Base-by-base conservation (phyloP, 2,329 filamentous ascomycete species). In the Orbilia blumenaviensis region DNA sequence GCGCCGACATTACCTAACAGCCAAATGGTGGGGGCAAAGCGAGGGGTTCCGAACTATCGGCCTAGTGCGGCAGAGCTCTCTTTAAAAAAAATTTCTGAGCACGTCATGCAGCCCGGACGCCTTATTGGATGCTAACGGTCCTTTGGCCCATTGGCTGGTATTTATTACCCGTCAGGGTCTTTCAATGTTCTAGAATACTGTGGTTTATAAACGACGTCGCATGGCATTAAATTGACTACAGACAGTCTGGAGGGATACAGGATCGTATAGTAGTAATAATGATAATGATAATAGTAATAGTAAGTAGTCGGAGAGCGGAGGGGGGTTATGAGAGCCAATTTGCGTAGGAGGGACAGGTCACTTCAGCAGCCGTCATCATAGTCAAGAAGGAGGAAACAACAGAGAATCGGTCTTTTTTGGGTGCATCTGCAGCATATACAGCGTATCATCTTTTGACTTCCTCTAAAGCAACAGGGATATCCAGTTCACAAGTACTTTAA, bases 1-100 rank as follows among this genome's bases (percentile, higher is more conserved):
- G 29, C 48, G 48, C 25, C 44, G 18, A 42, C 34, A 44, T 25
- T 62, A 62, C 34, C 67, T 56, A 44, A 54, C 58, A 25, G 36
- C 61, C 42, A 34, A 36, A 36, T 66, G 52, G 52, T 67, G 64
- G 54, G 66, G 66, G 66, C 64, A 60, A 63, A 50, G 29, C 44
- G 58, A 58, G 58, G 67, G 67, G 67, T 64, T 44, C 34, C 61
- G 36, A 42, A 18, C 56, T 18, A 32, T 54, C 9, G 48, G 48
- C 48, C 48, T 34, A 18, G 63, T 67, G 71, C 63, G 63, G 71
- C 56, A 75, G 71, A 75, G 71, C 71, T 75, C 71, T 36, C 52
- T 38, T 34, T 25, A 29, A 34, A 74, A 60, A 60, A 73, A 74
- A 52, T 61, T 74, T 66, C 38, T 38, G 54, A 75, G 71, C 71